phyloP scores from a whole-genome alignment of 2,329 filamentous ascomycete genomes.

The Exophiala dermatitidis region DNA sequence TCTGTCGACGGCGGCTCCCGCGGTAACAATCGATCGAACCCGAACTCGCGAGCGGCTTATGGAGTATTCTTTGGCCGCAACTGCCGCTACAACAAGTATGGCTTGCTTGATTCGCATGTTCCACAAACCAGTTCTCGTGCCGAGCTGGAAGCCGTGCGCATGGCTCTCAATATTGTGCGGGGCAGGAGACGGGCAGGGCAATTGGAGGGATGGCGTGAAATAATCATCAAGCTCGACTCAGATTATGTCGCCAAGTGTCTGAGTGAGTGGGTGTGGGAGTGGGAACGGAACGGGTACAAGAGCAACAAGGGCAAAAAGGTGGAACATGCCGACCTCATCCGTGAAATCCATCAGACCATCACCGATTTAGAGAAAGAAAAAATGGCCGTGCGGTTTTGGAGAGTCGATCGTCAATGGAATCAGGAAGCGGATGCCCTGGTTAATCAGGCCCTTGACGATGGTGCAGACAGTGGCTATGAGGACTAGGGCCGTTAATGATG shows the following conservation, averaged over 20 bases:
- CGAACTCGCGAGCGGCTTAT: constrained; percentile 17
- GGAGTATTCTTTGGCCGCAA: constrained; percentile 23
- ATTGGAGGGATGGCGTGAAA: constrained; percentile 30
- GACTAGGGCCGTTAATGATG: neutral
- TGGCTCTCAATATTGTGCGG: constrained; percentile 34
- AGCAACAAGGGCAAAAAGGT: constrained; percentile 33
- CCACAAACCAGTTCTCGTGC: constrained; percentile 48
- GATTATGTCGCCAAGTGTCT: constrained; percentile 45
- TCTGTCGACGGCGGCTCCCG: constrained; percentile 21
- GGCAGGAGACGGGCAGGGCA: constrained; percentile 17
- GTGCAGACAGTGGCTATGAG: constrained; percentile 16
- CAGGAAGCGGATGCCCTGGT: constrained; percentile 37
- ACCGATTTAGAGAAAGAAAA: constrained; percentile 33
- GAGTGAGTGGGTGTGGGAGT: constrained; percentile 39
- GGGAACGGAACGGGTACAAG: constrained; percentile 44
- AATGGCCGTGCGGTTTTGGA: constrained; percentile 43
- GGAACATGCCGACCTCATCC: constrained; percentile 50
- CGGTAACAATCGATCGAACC: constrained; percentile 17
- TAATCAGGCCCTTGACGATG: constrained; percentile 27
- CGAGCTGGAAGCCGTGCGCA: constrained; percentile 50
- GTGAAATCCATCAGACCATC: constrained; percentile 37
- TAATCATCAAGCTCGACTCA: constrained; percentile 51
- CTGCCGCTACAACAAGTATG: constrained; percentile 18
- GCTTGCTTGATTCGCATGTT: constrained; percentile 9
- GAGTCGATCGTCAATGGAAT: constrained; percentile 42